phyloP scores from a whole-genome alignment of 768 basidiomycete species.

The Clitopilus passeckerianus region DNA sequence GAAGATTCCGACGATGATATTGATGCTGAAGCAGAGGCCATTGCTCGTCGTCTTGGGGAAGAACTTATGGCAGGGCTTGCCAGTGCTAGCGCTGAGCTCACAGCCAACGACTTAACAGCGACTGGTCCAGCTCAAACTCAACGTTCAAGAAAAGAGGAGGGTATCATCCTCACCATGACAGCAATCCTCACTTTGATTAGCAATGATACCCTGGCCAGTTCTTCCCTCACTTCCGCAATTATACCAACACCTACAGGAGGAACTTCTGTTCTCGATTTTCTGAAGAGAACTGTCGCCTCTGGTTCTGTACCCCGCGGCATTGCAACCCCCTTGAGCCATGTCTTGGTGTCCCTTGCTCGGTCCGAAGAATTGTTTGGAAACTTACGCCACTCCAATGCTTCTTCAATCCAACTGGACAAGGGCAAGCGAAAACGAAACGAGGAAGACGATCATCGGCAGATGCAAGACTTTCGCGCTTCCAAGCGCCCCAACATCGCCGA shows the following conservation, averaged over 20 bases:
- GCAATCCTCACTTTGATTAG: conserved; percentile 54
- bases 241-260: conserved; percentile 43
- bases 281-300: conserved; percentile 43
- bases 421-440: conserved; percentile 76
- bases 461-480: conserved; percentile 21
- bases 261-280: conserved; percentile 48
- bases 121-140: conserved; percentile 8
- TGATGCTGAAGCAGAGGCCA: conserved; percentile 70
- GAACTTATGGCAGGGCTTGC: conserved; percentile 67
- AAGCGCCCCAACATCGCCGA: conserved; percentile 45
- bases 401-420: conserved; percentile 58
- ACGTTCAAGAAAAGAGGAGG: conserved; percentile 43
- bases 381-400: conserved; percentile 58
- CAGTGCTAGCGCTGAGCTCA: not conserved
- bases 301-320: conserved; percentile 47
- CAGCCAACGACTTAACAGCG: conserved; percentile 1
- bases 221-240: conserved; percentile 44
- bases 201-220: conserved; percentile 50
- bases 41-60: conserved; percentile 68
- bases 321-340: conserved; percentile 53
- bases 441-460: conserved; percentile 31
- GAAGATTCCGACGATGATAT: conserved; percentile 59
- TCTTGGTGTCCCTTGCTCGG: conserved; percentile 60
- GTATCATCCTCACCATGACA: conserved; percentile 60
- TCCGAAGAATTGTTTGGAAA: conserved; percentile 63